Conservation (phyloP, 495 filamentous ascomycete species). For the Penicillium samsonianum region DNA sequence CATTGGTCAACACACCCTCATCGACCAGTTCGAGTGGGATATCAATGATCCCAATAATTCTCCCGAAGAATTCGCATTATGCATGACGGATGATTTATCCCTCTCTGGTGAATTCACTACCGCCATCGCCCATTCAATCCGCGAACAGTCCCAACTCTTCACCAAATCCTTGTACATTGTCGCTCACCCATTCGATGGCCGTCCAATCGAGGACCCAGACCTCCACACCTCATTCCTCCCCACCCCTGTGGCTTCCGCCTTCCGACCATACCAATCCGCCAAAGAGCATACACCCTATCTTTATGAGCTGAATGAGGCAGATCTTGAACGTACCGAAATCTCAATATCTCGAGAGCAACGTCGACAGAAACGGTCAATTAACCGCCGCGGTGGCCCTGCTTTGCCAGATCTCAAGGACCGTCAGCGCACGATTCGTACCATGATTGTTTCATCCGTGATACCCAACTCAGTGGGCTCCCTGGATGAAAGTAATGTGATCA, state of each 20-base stretch:
- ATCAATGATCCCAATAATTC: slow-evolving; percentile 93
- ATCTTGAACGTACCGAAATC: slow-evolving; percentile 86
- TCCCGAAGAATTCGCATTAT: slow-evolving; percentile 87
- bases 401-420: slow-evolving; percentile 95
- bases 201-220: slow-evolving; percentile 89
- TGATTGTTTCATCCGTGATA: slow-evolving; percentile 86
- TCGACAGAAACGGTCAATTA: slow-evolving; percentile 91
- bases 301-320: slow-evolving; percentile 88
- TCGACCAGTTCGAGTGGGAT: slow-evolving; percentile 99
- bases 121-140: slow-evolving; percentile 94
- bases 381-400: slow-evolving; percentile 89
- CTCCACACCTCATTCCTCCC: slow-evolving; percentile 81
- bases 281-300: slow-evolving; percentile 93
- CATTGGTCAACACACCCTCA: slow-evolving; percentile 89
- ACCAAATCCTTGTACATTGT: slow-evolving; percentile 90
- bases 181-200: slow-evolving; percentile 91
- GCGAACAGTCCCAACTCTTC: slow-evolving; percentile 92
- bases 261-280: slow-evolving; percentile 84
- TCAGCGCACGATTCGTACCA: slow-evolving; percentile 83
- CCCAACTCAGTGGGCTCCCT: slow-evolving; percentile 79
- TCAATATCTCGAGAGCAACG: slow-evolving; percentile 91
- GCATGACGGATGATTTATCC: slow-evolving; percentile 87
- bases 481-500: slow-evolving; percentile 85
- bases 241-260: slow-evolving; percentile 77
- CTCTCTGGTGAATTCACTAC: slow-evolving; percentile 96